A percentile compares a stretch with the other conserved stretches of the same genome.
phyloP scores from a whole-genome alignment of 139 green algal genomes.

The Zygnema circumcarinatum region DNA sequence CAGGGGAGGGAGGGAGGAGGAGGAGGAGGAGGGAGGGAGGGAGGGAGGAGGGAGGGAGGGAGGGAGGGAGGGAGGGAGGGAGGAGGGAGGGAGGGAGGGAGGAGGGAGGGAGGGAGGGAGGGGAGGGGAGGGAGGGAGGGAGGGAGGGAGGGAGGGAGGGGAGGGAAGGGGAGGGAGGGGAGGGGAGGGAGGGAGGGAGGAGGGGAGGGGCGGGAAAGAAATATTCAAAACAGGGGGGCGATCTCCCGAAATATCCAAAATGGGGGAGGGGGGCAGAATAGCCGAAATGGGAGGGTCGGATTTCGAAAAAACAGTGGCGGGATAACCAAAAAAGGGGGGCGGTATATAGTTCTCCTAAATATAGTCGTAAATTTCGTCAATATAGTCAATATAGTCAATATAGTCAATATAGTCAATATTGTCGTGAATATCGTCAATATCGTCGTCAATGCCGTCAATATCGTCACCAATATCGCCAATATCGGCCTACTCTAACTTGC shows the following conservation, averaged over 20 bases:
- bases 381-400: no score
- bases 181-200: neutral
- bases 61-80: neutral
- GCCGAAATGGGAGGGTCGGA: neutral
- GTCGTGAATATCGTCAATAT: no score
- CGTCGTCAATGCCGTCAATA: no score
- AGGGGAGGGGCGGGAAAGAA: neutral
- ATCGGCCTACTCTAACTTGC: no score
- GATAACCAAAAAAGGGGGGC: neutral
- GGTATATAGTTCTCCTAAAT: neutral
- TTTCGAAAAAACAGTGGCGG: neutral
- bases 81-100: neutral
- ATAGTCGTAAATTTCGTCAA: neutral
- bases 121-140: neutral
- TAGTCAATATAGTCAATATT: neutral
- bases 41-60: neutral
- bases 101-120: constrained; percentile 4
- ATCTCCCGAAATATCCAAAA: no score
- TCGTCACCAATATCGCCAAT: no score
- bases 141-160: neutral
- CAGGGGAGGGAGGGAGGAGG: neutral
- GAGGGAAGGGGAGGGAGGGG: neutral
- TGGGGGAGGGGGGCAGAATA: neutral
- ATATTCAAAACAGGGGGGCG: neutral
- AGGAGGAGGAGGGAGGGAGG: neutral